These are phyloP conservation scores for Acaromyces ingoldii DNA, from an alignment of 1,284 basidiomycete genomes.

Conservation along the genomic window DNA sequence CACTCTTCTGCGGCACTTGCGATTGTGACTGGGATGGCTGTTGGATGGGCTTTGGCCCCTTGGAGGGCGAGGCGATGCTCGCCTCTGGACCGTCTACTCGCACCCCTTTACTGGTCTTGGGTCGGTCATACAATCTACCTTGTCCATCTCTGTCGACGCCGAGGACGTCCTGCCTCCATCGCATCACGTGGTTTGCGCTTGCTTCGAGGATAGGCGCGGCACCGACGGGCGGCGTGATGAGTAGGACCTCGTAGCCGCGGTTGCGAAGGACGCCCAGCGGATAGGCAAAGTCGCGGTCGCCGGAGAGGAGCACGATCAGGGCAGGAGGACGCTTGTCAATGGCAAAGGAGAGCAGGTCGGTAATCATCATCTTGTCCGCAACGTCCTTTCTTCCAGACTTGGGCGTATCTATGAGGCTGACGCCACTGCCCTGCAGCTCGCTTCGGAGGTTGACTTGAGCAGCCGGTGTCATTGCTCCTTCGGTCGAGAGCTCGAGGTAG, in stretches of 20 bases:
- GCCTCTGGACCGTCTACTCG: slow-evolving; percentile 9
- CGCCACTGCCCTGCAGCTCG: slow-evolving; percentile 42
- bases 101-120: slow-evolving; percentile 10
- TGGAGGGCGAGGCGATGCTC: too few species aligned
- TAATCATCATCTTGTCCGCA: slow-evolving; percentile 46
- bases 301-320: slow-evolving; percentile 39
- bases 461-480: slow-evolving; percentile 22
- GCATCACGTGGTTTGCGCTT: slow-evolving; percentile 31
- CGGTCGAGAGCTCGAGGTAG: slow-evolving; percentile 37
- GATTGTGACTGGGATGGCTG: slow-evolving; percentile 13
- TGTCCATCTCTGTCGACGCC: slow-evolving; percentile 25
- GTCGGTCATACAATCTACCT: slow-evolving; percentile 22
- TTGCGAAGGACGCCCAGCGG: slow-evolving; percentile 38
- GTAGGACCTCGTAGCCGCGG: slow-evolving; percentile 34
- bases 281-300: slow-evolving; percentile 45
- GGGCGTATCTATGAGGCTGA: slow-evolving; percentile 42
- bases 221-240: slow-evolving; percentile 38
- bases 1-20: neutral
- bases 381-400: slow-evolving; percentile 44
- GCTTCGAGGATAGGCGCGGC: slow-evolving; percentile 40
- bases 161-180: slow-evolving; percentile 45
- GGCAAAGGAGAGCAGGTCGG: slow-evolving; percentile 39
- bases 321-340: slow-evolving; percentile 39
- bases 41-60: slow-evolving; percentile 1
- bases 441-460: slow-evolving; percentile 33